Conservation (phyloP, 495 filamentous ascomycete genomes). For the Neurospora sp. region DNA sequence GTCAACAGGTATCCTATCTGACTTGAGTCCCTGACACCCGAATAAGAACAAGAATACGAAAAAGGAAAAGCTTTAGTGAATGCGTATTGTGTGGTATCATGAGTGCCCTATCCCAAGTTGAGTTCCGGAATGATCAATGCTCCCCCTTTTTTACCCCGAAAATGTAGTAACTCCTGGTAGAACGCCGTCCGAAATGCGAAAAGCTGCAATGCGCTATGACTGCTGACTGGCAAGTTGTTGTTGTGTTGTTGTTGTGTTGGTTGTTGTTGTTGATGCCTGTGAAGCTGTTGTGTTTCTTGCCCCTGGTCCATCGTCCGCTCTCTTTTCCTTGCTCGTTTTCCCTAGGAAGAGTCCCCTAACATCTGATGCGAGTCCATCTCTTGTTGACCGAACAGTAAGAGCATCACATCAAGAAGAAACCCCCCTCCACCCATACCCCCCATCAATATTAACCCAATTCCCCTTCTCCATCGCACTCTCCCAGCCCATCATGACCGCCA, state of each 20-base stretch:
- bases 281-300: neutral
- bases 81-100: neutral
- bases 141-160: neutral
- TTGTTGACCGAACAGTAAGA: neutral
- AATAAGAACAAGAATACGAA: too few species aligned
- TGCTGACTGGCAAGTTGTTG: neutral
- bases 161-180: neutral
- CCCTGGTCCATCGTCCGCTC: neutral
- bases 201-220: neutral
- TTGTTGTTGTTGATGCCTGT: neutral
- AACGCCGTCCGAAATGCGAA: neutral
- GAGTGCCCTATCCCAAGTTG: neutral
- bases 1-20: too few species aligned
- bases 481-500: constrained; percentile 77
- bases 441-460: constrained; percentile 67
- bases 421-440: constrained; percentile 48
- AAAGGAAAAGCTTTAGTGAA: neutral
- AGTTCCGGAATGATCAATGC: neutral
- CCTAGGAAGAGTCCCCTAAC: neutral
- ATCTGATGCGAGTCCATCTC: neutral
- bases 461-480: constrained; percentile 45
- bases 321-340: neutral
- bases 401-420: constrained; percentile 8
- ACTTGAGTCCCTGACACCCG: too few species aligned
- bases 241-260: neutral